phyloP scores from a whole-genome alignment of 2,329 filamentous ascomycete species.

The Ophiostoma montium region DNA sequence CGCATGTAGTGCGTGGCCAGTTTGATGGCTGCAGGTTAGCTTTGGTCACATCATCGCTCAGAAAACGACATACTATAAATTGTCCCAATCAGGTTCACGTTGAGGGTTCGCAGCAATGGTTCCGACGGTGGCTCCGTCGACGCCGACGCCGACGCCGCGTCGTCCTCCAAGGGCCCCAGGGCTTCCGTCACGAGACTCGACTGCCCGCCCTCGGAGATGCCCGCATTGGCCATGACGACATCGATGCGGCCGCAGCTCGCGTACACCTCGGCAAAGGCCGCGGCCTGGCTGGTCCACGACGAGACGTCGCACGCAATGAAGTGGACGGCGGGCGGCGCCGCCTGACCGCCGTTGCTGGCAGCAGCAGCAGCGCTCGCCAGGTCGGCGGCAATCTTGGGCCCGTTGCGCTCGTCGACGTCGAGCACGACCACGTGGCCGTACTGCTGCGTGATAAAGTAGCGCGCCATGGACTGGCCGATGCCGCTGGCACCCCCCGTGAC shows the following conservation, averaged over 20 bases:
- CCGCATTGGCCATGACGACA: slow-evolving; percentile 35
- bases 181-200: slow-evolving; percentile 18
- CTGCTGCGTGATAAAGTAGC: slow-evolving; percentile 22
- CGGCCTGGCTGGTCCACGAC: slow-evolving; percentile 22
- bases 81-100: slow-evolving; percentile 25
- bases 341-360: slow-evolving; percentile 10
- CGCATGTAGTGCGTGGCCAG: slow-evolving; percentile 26
- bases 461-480: slow-evolving; percentile 21
- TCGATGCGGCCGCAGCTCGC: slow-evolving; percentile 21
- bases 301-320: slow-evolving; percentile 25
- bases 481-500: slow-evolving; percentile 25
- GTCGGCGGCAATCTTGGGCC: slow-evolving; percentile 14
- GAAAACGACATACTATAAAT: slow-evolving; percentile 32
- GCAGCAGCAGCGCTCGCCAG: background rate
- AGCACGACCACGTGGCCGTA: slow-evolving; percentile 19
- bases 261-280: slow-evolving; percentile 17
- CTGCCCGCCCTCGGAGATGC: slow-evolving; percentile 28
- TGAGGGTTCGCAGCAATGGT: slow-evolving; percentile 23
- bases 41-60: background rate
- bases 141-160: too few species aligned
- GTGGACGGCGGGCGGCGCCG: slow-evolving; percentile 13
- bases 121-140: slow-evolving; percentile 17
- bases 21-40: background rate
- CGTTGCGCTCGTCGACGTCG: slow-evolving; percentile 20
- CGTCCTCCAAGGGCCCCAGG: background rate